These are phyloP conservation scores for Aspergillus fumigatus DNA, from an alignment of 2,329 filamentous ascomycete genomes.

Conservation along the genomic window DNA sequence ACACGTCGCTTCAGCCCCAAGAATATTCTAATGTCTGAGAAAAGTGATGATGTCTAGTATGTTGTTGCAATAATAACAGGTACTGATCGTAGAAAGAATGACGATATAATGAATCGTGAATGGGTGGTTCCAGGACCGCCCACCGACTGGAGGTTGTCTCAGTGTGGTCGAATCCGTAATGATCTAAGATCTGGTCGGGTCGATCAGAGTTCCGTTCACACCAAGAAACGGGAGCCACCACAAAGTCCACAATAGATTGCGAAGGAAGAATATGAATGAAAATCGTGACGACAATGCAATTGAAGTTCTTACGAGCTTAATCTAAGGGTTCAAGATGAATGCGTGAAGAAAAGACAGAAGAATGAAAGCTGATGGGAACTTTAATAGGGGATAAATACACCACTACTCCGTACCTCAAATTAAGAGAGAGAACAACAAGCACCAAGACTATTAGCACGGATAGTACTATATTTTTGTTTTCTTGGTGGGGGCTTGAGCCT, in stretches of 20 bases:
- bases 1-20: conserved; percentile 16
- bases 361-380: not conserved
- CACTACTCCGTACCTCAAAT: not conserved
- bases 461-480: not conserved
- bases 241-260: not conserved
- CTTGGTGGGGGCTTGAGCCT: not conserved
- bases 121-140: conserved; percentile 2
- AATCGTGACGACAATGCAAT: conserved; percentile 2
- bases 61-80: not conserved
- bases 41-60: not conserved
- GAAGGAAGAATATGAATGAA: not conserved
- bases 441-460: not conserved
- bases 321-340: not conserved
- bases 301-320: not conserved
- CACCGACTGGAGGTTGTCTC: conserved; percentile 13
- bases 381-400: not conserved
- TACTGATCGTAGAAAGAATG: not conserved
- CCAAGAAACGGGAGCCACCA: conserved; percentile 15
- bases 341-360: not conserved
- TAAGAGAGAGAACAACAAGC: conserved; percentile 1
- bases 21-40: not conserved
- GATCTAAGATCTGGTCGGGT: conserved; percentile 28
- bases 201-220: conserved; percentile 19
- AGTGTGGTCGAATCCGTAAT: conserved; percentile 19
- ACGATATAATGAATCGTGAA: not conserved